Evolutionary conservation across 2,329 filamentous ascomycete genomes (phyloP), one percentile per base, ranked within the genome.

Genomic region (Microdochium trichocladiopsis): DNA sequence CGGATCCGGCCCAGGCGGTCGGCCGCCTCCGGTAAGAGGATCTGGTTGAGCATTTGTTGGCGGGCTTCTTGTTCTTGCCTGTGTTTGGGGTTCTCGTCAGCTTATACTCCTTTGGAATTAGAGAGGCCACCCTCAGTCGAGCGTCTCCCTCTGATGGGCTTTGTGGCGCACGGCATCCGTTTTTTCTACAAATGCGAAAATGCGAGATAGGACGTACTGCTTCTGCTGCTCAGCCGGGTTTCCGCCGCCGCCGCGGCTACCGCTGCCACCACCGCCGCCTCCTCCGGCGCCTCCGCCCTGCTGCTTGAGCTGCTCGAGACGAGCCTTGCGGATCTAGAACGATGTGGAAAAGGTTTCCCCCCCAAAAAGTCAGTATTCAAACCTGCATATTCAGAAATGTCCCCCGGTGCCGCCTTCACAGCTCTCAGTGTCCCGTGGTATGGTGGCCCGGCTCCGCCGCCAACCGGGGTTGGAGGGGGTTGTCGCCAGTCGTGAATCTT

Each of bases 1-100:
- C 93, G 87, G 73, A 99, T 97, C 59, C 94, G 90, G 53, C 90
- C 90, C 1, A 99, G 81, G 14, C 94, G 88, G 73, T 99, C 94
- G 55, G 90, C 88, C 18, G 94, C 94, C 65, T 93, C 90, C 59
- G 94, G 94, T 63, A 92, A 86, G 56, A 99, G 89, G 75, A 99
- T 97, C 72, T 97, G 94, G 61, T 81, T 82, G 56, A 99, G 85
- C 61, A 96, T 87, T 54, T 82, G 79, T 62, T 84, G 76, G 54
- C 90, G 87, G 37, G 87, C 86, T 68, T 93, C 88, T 60, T 63
- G 57, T 59, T 81, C 72, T 64, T 74, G 68, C 58, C 71, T 78
- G 59, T 52, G 21, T 37, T 6, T 3, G 14, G 28, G 28, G 28
- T 31, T 8, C 14, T 31, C 8, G 28, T 31, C 28, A 14, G 8